Evolutionary conservation across 2,329 filamentous ascomycete species (phyloP), one percentile per base, ranked within the genome.

Genomic region (Rugonectria rugulosa): DNA sequence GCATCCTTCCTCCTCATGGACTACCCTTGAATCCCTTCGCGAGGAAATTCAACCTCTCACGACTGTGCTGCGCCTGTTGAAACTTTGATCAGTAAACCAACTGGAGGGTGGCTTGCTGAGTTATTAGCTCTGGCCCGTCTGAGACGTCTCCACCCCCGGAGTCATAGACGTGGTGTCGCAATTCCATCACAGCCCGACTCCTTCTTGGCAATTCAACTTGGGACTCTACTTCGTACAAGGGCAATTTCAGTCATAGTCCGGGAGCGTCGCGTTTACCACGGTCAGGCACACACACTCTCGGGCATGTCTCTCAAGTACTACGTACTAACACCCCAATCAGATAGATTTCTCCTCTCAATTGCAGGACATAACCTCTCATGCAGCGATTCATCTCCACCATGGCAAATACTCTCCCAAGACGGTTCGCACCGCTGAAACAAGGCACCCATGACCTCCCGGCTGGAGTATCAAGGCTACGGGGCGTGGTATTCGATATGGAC

Each of bases 401-500:
- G 81, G 63, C 74, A 49, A 67, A 75, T 20, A 59, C 65, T 46
- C 56, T 66, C 43, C 72, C 73, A 21, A 77, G 77, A 61, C 78
- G 77, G 26, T 89, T 89, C 65, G 82, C 84, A 37, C 85, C 86
- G 10, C 70, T 89, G 43, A 77, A 75, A 54, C 67, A 72, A 17
- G 73, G 72, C 6, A 63, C 67, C 9, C 48, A 59, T 44, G 59
- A 57, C 10, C 61, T 73, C 5, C 65, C 71, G 3, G 63, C 67
- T 20, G 68, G 69, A 8, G 69, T 73, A 19, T 81, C 82, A 2
- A 76, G 70, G 53, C 73, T 89, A 23, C 79, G 79, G 57, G 87
- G 87, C 4, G 75, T 89, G 2, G 81, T 98, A 12, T 98, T 98
- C 75, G 94, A 99, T 76, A 91, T 99, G 60, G 94, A 99, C 73